Base-by-base conservation (phyloP, 352 stramenopile genomes). In the Phytophthora macrochlamydospora region DNA sequence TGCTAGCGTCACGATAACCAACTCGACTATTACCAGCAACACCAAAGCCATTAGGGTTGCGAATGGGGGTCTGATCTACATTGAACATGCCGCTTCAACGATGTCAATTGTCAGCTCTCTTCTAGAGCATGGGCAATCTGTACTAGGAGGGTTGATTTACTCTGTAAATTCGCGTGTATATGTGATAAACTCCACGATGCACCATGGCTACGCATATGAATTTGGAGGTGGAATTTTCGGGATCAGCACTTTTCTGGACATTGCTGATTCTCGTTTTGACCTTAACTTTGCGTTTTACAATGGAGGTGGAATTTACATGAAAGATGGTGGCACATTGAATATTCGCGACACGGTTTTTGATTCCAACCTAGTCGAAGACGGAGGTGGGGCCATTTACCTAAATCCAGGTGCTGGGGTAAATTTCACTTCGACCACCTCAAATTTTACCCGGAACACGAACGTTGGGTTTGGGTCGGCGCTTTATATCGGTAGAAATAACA, bases 251-350 rank as follows among this genome's bases (percentile, higher is more conserved):
- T n/a, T 31, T 0, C 32, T 78, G 1, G 51, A 58, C 18, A 74
- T 78, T 38, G 64, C 45, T 18, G 30, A 60, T 28, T 85, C 65
- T 9, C 42, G 4, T n/a, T 59, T 89, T 43, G 56, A 40, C 3
- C 50, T 72, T 24, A 90, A 90, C 55, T 75, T 76, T 30, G 85
- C 85, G 2, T 81, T 81, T 24, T 91, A 89, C 46, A 76, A 86
- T 46, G 85, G 85, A 8, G 85, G 85, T 6, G 82, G 53, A 1
- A 69, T 93, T 9, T 89, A 79, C 46, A 72, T 90, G 38, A 76
- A 61, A 37, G 68, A 76, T 1, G 59, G 61, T 14, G 62, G 78
- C 2, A 31, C 43, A 6, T 13, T 91, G 0, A 37, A 29, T 1
- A 44, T 89, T 31, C 9, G 5, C 8, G 50, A 69, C 4, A 71